Base-by-base conservation (phyloP, 768 basidiomycete species). In the Podaxis rugospora region DNA sequence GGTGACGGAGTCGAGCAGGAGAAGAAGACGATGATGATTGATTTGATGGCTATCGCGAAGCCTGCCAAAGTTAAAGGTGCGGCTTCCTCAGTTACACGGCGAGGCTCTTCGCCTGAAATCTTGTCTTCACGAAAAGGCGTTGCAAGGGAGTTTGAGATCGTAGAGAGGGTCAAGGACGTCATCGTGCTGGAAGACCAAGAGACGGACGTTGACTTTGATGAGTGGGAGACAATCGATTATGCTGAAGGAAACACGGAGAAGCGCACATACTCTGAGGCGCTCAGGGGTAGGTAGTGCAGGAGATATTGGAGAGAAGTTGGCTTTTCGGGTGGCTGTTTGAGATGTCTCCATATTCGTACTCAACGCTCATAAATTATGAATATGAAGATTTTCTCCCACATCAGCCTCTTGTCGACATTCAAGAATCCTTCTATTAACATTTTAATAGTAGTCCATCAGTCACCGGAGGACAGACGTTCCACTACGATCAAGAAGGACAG, bases 21-120 rank as follows among this genome's bases (percentile, higher is more conserved):
- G 18, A 39, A 39, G 39, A 40, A 23, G 18, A 53, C 51, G 10
- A 36, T 53, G 5, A n/a, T 60, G 6, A 25, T 60, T 53, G 59
- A 60, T 27, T 53, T 60, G 51, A 60, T 60, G 59, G 59, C 51
- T 18, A 60, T 60, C 1, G 59, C 59, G 7, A 60, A 60, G 42
- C 59, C 59, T 46, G 59, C 59, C 5, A 60, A 60, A 39, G 51
- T 46, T n/a, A 60, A 53, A 53, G 59, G 59, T 60, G 36, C 11
- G 42, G 27, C 14, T 28, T 23, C 36, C 13, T 51, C 14, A 5
- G 49, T 7, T 32, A 21, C 5, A 28, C 16, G 28, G 25, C n/a
- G 21, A 21, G 25, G 27, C 4, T 14, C 25, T 35, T 35, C 35
- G 14, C 32, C 51, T 52, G 35, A 49, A 5, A 50, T 9, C 32